phyloP scores from a whole-genome alignment of 352 stramenopile species.

The Pythium aristosporum region DNA sequence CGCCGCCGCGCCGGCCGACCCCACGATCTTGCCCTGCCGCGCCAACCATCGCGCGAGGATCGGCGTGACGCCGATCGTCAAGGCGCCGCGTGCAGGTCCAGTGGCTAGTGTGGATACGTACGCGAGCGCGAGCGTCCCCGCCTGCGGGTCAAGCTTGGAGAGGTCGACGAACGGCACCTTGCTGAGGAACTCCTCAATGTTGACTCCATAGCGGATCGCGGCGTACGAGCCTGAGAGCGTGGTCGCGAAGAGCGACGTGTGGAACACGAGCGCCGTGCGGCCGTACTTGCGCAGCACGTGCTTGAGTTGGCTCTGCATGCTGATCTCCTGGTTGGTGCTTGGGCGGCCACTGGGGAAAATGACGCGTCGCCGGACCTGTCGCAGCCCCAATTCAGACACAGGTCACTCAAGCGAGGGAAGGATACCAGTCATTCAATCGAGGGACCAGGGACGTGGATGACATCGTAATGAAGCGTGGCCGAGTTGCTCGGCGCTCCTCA shows the following conservation, averaged over 20 bases:
- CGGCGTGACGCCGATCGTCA: slow-evolving; percentile 73
- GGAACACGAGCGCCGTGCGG: slow-evolving; percentile 92
- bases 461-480: too few species aligned
- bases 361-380: slow-evolving; percentile 4
- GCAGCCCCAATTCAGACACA: slow-evolving; percentile 1
- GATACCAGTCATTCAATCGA: not conserved
- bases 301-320: slow-evolving; percentile 36
- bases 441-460: too few species aligned
- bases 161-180: slow-evolving; percentile 73
- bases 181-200: slow-evolving; percentile 54
- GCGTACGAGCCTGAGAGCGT: slow-evolving; percentile 90
- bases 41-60: slow-evolving; percentile 69
- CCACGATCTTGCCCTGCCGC: slow-evolving; percentile 30
- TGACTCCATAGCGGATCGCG: slow-evolving; percentile 63
- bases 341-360: too few species aligned
- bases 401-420: slow-evolving; percentile 11
- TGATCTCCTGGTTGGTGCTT: not conserved
- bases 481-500: too few species aligned
- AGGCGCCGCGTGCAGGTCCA: slow-evolving; percentile 58
- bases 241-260: slow-evolving; percentile 92
- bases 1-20: slow-evolving; percentile 15
- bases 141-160: slow-evolving; percentile 65
- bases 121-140: slow-evolving; percentile 65
- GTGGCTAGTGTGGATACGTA: slow-evolving; percentile 94
- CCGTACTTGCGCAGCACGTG: slow-evolving; percentile 92